phyloP scores from a whole-genome alignment of 192 early-diverging fungal genomes.

The Coemansia sp. region DNA sequence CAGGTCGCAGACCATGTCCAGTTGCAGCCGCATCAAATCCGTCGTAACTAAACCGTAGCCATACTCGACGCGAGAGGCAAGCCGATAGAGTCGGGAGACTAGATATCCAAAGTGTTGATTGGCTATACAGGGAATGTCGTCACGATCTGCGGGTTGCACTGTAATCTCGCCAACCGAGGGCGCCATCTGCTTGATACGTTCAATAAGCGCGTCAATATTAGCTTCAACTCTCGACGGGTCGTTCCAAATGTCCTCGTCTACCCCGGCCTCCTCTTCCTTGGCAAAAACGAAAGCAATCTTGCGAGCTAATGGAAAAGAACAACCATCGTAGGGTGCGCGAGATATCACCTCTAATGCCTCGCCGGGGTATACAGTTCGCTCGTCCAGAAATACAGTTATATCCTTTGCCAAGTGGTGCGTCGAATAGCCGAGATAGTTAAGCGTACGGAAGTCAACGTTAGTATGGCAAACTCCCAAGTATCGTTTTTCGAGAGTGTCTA shows the following conservation, averaged over 20 bases:
- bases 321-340: too few relatives aligned
- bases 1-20: background rate
- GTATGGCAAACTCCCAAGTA: too few relatives aligned
- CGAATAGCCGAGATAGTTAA: background rate
- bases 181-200: background rate
- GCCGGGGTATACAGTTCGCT: background rate
- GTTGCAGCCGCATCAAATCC: background rate
- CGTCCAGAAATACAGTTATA: background rate
- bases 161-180: background rate
- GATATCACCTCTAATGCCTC: background rate
- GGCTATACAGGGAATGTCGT: background rate
- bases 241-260: background rate
- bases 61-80: background rate
- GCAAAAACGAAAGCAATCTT: background rate
- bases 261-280: background rate
- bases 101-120: background rate
- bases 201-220: background rate
- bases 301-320: background rate
- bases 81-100: background rate
- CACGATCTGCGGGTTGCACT: background rate
- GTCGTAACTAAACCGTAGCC: background rate
- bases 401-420: background rate
- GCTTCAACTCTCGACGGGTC: background rate
- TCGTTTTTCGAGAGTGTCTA: too few relatives aligned
- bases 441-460: background rate